Evolutionary conservation across 495 filamentous ascomycete species (phyloP).

Genomic region (Tuber magnatum): DNA sequence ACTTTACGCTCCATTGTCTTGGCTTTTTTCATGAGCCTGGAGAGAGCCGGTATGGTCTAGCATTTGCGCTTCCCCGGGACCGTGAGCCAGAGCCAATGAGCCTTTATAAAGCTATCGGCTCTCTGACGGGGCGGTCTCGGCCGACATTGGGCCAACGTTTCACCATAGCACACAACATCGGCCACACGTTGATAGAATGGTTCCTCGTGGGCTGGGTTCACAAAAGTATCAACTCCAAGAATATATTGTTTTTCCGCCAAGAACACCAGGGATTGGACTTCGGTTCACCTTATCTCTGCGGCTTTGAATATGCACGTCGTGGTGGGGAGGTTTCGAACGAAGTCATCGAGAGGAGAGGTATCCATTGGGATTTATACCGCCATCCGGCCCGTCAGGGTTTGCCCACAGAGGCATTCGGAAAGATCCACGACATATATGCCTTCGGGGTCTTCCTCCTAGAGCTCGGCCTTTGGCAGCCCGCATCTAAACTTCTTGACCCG

Average conservation of each 20-base stretch:
- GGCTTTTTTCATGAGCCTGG: slow-evolving; percentile 21
- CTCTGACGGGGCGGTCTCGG: not conserved
- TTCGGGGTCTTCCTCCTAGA: slow-evolving; percentile 39
- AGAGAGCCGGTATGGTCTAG: slow-evolving; percentile 9
- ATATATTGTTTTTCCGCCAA: slow-evolving; percentile 41
- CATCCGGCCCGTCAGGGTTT: slow-evolving; percentile 33
- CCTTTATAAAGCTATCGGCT: slow-evolving; percentile 3
- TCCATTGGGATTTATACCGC: slow-evolving; percentile 25
- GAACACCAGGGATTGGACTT: slow-evolving; percentile 7
- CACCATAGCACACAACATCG: slow-evolving; percentile 17
- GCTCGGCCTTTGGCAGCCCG: slow-evolving; percentile 32
- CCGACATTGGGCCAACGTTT: slow-evolving; percentile 24
- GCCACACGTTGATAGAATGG: slow-evolving; percentile 23
- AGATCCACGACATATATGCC: slow-evolving; percentile 40
- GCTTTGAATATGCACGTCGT: slow-evolving; percentile 25
- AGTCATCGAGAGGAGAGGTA: not conserved
- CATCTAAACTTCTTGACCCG: not conserved
- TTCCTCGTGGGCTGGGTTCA: slow-evolving; percentile 42
- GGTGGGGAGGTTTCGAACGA: not conserved
- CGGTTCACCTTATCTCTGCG: slow-evolving; percentile 14
- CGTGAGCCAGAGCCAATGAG: slow-evolving; percentile 4
- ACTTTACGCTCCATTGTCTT: slow-evolving; percentile 10
- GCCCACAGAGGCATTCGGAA: slow-evolving; percentile 26
- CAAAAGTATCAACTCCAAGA: slow-evolving; percentile 41
- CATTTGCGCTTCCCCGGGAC: slow-evolving; percentile 13